Conservation (phyloP, 2,329 filamentous ascomycete species). For the Penicillium griseofulvum region DNA sequence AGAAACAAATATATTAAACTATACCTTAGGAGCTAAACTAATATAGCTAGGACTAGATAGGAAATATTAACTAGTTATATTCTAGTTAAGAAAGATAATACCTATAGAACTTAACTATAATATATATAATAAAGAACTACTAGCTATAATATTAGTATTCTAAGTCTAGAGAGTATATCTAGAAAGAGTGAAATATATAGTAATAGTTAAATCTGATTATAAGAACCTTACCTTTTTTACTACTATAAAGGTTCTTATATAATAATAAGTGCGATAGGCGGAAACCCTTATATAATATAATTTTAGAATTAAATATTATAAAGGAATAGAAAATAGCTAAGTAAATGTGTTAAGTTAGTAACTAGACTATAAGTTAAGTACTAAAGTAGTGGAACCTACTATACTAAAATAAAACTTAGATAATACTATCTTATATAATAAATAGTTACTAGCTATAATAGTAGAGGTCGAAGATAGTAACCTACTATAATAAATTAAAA, state of each 20-base stretch:
- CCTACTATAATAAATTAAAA: not conserved
- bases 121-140: too few relatives aligned
- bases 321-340: not conserved
- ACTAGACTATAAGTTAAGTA: not conserved
- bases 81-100: too few relatives aligned
- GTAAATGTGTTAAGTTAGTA: not conserved
- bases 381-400: not conserved
- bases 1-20: too few relatives aligned
- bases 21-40: too few relatives aligned
- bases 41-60: too few relatives aligned
- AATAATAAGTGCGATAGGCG: not conserved
- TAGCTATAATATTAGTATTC: too few relatives aligned
- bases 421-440: not conserved
- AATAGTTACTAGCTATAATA: not conserved
- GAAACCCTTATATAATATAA: not conserved
- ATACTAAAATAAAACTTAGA: not conserved
- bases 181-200: too few relatives aligned
- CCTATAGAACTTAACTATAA: too few relatives aligned
- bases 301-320: not conserved
- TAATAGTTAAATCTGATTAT: not conserved
- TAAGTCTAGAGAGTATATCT: too few relatives aligned
- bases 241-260: not conserved
- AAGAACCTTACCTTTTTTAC: constrained; percentile 1
- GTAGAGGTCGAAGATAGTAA: not conserved
- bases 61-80: too few relatives aligned